Conservation (phyloP, 2,329 filamentous ascomycete genomes). For the Fusarium sp. region DNA sequence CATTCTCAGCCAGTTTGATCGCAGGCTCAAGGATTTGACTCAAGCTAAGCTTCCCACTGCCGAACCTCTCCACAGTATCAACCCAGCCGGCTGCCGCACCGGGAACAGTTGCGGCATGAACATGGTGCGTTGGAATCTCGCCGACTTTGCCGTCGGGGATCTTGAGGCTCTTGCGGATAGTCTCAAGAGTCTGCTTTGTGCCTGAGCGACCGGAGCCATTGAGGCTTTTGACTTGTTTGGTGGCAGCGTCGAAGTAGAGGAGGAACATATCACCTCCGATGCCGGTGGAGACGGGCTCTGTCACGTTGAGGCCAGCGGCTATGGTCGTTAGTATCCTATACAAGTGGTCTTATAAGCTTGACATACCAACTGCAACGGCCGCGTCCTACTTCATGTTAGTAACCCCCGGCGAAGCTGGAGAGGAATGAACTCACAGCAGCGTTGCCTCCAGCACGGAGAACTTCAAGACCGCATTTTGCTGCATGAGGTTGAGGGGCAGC, state of each 20-base stretch:
- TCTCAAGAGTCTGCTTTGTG: slow-evolving; percentile 74
- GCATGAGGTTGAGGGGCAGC: slow-evolving; percentile 91
- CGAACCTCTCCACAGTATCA: slow-evolving; percentile 88
- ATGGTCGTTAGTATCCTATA: neutral
- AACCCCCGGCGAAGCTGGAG: neutral
- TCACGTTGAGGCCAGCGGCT: slow-evolving; percentile 93
- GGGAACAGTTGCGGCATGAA: slow-evolving; percentile 87
- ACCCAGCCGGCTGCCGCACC: slow-evolving; percentile 95
- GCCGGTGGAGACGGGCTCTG: slow-evolving; percentile 91
- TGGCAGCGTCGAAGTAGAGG: slow-evolving; percentile 88
- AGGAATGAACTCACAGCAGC: slow-evolving; percentile 76
- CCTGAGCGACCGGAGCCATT: slow-evolving; percentile 94
- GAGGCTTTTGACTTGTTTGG: slow-evolving; percentile 83
- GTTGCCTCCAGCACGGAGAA: slow-evolving; percentile 91
- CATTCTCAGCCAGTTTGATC: slow-evolving; percentile 86
- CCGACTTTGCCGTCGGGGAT: slow-evolving; percentile 67
- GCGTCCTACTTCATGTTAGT: slow-evolving; percentile 74
- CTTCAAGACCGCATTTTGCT: slow-evolving; percentile 84
- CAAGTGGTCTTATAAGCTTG: accelerated
- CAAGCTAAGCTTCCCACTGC: slow-evolving; percentile 84
- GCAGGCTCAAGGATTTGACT: slow-evolving; percentile 84
- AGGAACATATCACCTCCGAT: slow-evolving; percentile 99
- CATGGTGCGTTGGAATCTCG: slow-evolving; percentile 79
- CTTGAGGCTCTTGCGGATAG: slow-evolving; percentile 76
- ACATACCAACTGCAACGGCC: slow-evolving; percentile 88